These are phyloP conservation scores for Amanita muscaria DNA, from an alignment of 768 basidiomycete genomes.

Conservation along the genomic window DNA sequence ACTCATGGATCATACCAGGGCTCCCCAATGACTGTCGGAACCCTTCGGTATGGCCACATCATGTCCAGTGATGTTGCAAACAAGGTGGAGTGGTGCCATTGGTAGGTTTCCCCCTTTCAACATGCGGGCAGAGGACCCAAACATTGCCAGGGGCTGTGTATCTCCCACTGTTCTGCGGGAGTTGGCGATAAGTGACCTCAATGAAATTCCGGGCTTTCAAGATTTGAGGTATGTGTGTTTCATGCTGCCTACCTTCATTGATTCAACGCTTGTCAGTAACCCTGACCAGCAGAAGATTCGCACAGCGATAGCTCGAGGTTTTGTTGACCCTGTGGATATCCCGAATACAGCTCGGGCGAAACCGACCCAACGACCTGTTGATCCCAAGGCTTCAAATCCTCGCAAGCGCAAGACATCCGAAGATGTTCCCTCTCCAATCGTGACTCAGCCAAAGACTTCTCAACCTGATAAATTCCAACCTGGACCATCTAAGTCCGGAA, in stretches of 20 bases:
- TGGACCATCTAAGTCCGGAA: neutral
- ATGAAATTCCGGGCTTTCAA: slow-evolving; percentile 40
- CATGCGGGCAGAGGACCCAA: slow-evolving; percentile 3
- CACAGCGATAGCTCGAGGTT: slow-evolving; percentile 43
- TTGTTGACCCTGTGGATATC: slow-evolving; percentile 49
- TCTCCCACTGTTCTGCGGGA: slow-evolving; percentile 44
- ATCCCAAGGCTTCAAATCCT: neutral
- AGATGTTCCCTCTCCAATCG: slow-evolving; percentile 7
- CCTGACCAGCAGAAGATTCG: slow-evolving; percentile 59
- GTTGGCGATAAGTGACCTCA: slow-evolving; percentile 36
- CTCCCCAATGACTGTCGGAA: slow-evolving; percentile 41
- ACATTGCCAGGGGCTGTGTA: slow-evolving; percentile 56
- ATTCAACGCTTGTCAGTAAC: slow-evolving; percentile 24
- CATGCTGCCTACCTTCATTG: neutral
- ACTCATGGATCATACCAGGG: slow-evolving; percentile 23
- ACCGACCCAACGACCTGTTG: neutral
- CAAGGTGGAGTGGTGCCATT: slow-evolving; percentile 69
- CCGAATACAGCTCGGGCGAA: slow-evolving; percentile 33
- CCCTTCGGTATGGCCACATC: slow-evolving; percentile 57
- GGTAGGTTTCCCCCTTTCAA: slow-evolving; percentile 31
- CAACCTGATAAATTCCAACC: neutral
- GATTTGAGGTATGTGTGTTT: slow-evolving; percentile 35
- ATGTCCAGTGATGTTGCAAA: slow-evolving; percentile 41
- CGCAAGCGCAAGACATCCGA: slow-evolving; percentile 2
- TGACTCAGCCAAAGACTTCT: neutral